Conservation (phyloP, 2,329 filamentous ascomycete genomes). For the Allantophomopsis lycopodina region DNA sequence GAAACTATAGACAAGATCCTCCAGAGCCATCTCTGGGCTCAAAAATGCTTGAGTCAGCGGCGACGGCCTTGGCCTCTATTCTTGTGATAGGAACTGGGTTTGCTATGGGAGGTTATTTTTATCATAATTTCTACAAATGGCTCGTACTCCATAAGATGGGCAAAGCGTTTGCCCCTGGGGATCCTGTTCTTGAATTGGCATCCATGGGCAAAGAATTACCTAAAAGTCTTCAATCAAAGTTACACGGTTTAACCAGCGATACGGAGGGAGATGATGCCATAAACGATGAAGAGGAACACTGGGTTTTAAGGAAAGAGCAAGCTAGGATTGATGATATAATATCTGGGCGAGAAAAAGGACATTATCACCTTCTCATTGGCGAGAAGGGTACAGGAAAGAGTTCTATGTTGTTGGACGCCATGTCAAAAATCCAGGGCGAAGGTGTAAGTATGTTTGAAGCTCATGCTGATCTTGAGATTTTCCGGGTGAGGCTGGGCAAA, state of each 20-base stretch:
- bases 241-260: neutral
- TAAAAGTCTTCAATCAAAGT: conserved; percentile 14
- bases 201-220: conserved; percentile 45
- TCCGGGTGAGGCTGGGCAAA: conserved; percentile 83
- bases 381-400: conserved; percentile 97
- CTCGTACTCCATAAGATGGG: conserved; percentile 87
- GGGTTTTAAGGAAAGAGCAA: conserved; percentile 80
- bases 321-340: conserved; percentile 71
- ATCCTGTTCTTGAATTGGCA: conserved; percentile 75
- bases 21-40: conserved; percentile 9
- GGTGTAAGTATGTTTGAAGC: conserved; percentile 93
- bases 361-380: conserved; percentile 84
- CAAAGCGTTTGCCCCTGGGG: conserved; percentile 81
- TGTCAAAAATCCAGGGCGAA: conserved; percentile 83
- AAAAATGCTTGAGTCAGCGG: conserved; percentile 62
- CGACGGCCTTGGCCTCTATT: conserved; percentile 65
- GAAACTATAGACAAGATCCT: conserved; percentile 6
- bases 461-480: conserved; percentile 88
- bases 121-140: conserved; percentile 79
- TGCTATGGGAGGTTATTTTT: conserved; percentile 56
- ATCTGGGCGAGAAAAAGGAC: conserved; percentile 55
- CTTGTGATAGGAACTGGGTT: conserved; percentile 54
- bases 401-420: conserved; percentile 90
- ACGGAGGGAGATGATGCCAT: conserved; percentile 1
- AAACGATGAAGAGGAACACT: conserved; percentile 33